These are phyloP conservation scores for Aspergillus steynii DNA, from an alignment of 495 filamentous ascomycete genomes.

Conservation along the genomic window DNA sequence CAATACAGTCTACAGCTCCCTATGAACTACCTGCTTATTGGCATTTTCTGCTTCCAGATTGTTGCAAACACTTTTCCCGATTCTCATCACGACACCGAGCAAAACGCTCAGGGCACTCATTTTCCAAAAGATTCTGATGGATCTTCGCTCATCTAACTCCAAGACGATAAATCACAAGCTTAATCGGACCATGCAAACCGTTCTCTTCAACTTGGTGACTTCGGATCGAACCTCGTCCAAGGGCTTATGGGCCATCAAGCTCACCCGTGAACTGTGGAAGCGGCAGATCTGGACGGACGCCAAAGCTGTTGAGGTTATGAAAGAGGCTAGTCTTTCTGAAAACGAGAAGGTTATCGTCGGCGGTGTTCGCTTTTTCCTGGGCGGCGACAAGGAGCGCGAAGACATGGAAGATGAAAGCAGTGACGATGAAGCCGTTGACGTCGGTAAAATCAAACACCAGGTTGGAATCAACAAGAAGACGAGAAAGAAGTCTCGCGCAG, in stretches of 20 bases:
- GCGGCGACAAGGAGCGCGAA: slow-evolving; percentile 91
- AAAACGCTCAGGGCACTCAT: slow-evolving; percentile 82
- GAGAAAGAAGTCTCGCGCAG: slow-evolving; percentile 75
- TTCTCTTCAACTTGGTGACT: slow-evolving; percentile 85
- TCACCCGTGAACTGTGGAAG: slow-evolving; percentile 86
- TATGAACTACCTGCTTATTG: slow-evolving; percentile 9
- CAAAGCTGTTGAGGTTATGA: slow-evolving; percentile 91
- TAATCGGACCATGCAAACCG: slow-evolving; percentile 89
- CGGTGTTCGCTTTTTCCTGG: slow-evolving; percentile 91
- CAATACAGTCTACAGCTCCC: not conserved
- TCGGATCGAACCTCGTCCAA: slow-evolving; percentile 81
- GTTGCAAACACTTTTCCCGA: slow-evolving; percentile 87
- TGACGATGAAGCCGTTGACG: slow-evolving; percentile 74
- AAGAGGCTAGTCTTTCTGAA: slow-evolving; percentile 76
- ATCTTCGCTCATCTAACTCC: slow-evolving; percentile 79
- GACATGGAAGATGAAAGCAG: slow-evolving; percentile 87
- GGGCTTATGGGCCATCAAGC: slow-evolving; percentile 90
- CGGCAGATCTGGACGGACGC: slow-evolving; percentile 86
- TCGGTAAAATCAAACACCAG: slow-evolving; percentile 80
- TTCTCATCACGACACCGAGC: slow-evolving; percentile 81
- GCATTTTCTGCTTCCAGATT: slow-evolving; percentile 43
- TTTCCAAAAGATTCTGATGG: slow-evolving; percentile 88
- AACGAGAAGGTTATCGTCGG: slow-evolving; percentile 88
- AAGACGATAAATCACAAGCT: slow-evolving; percentile 87
- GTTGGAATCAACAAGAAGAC: slow-evolving; percentile 93